Evolutionary conservation across 2,329 filamentous ascomycete genomes (phyloP), one percentile per base, ranked within the genome.

Genomic region (Colletotrichum theobromicola): DNA sequence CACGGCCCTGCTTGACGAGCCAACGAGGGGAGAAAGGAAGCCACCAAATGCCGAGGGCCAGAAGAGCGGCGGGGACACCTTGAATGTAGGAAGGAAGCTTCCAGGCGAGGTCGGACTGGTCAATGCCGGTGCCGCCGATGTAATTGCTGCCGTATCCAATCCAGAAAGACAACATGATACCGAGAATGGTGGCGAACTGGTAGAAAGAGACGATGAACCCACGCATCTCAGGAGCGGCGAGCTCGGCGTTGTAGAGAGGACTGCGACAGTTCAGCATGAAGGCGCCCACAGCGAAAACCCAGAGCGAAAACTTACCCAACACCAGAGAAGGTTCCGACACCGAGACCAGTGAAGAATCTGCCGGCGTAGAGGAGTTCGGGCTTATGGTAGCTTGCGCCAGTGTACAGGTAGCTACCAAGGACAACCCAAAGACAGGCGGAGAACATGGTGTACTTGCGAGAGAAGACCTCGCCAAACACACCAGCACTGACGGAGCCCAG

Each of bases 151-250:
- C 86, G 64, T 87, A 87, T 26, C 83, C 84, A 37, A 86, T 80
- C 85, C 86, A 88, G 79, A 87, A 88, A 1, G 84, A 85, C 26
- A 89, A 83, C 85, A 88, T 87, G 67, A 91, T 89, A 21, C 89
- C 89, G 34, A 90, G 84, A 6, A 88, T 90, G 71, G 91, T 92
- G 7, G 90, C 89, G 18, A 94, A 87, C 76, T 93, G 92, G 74
- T 94, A 92, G 10, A 93, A 86, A 7, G 89, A 90, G 16, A 94
- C 91, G 3, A 94, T 85, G 18, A 91, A 89, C 46, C 92, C 93
- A 71, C 93, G 86, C n/a, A 93, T 87, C 80, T 94, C 92, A 2
- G 92, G 92, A 12, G 91, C 88, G 2, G 89, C 88, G 7, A 88
- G 82, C 78, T 91, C 89, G 30, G 87, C 86, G 62, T 88, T 88